These are phyloP conservation scores for Myochromella boudieri DNA, from an alignment of 768 basidiomycete genomes.

Conservation along the genomic window DNA sequence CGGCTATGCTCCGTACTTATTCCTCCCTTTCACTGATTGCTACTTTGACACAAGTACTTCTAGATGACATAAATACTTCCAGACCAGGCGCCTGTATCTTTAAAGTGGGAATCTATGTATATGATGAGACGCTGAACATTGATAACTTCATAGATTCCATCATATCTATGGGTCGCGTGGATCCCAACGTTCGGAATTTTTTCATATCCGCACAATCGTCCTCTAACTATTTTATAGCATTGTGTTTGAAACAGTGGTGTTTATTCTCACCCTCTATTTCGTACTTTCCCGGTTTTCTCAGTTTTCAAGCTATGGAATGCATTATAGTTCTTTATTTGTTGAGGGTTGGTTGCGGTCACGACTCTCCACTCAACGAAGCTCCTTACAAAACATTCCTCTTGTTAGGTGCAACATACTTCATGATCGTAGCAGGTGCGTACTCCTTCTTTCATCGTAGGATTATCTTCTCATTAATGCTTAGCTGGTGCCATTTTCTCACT, in stretches of 20 bases:
- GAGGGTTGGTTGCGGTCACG: constrained; percentile 11
- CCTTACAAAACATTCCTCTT: not conserved
- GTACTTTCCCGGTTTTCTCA: not conserved
- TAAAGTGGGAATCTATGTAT: not conserved
- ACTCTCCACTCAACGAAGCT: not conserved
- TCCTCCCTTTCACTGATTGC: not conserved
- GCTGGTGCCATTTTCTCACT: constrained; percentile 8
- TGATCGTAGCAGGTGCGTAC: constrained; percentile 7
- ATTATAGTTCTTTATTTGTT: constrained; percentile 10
- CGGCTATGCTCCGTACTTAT: not conserved
- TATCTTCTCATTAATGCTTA: not conserved
- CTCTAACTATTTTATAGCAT: not conserved
- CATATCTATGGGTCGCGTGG: constrained; percentile 12
- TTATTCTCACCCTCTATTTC: constrained; percentile 3
- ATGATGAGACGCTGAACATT: not conserved
- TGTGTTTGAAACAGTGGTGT: constrained; percentile 9
- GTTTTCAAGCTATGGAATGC: not conserved
- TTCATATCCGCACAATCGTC: not conserved
- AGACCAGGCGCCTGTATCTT: constrained; percentile 2
- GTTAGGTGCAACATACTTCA: constrained; percentile 11
- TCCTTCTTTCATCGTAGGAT: not conserved
- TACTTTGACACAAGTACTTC: not conserved
- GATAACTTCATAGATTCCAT: constrained; percentile 4
- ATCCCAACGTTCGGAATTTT: constrained; percentile 13
- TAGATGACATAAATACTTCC: not conserved